Base-by-base conservation (phyloP, 306 rosid genomes). In the Myrica gale region DNA sequence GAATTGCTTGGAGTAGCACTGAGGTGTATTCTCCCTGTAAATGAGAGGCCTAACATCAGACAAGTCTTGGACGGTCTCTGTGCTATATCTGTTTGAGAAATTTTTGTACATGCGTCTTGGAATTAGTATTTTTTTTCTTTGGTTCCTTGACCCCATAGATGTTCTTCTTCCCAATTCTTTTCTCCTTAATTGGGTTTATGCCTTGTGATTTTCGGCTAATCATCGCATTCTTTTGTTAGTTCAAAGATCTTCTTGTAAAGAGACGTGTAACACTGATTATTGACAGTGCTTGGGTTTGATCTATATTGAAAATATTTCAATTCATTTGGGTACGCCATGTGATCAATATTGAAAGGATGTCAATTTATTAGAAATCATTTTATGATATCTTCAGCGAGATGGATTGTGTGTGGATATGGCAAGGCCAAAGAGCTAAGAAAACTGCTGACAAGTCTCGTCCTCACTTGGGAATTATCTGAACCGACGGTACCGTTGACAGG, bases 41-140 rank as follows among this genome's bases (percentile, higher is more conserved):
- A 92, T 90, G 98, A 95, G 84, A 95, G 98, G 95, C 98, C 98
- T 85, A 90, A 92, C 92, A 89, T 95, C 93, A 92, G 98, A 90
- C 98, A 89, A 85, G 93, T 95, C 79, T 85, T 88, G 41, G 98
- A 92, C 70, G 90, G 89, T 82, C 90, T 95, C 71, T 89, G 88
- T 88, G 87, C 97, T 44, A 75, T 92, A 81, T 85, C 90, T 21
- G 82, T 78, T 85, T 95, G 95, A 91, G 32, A 47, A 74, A 50
- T 70, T 84, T 88, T 89, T 90, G 93, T 92, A 89, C 83, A 87
- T 88, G 90, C 63, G 89, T 92, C 94, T 86, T 70, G 93, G 90
- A 86, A 90, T 87, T 90, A 87, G 88, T 26, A 26, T 26, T 26
- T 26, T 77, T 89, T 87, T 83, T 82, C 83, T 80, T 86, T 86